Base-by-base conservation (phyloP, 2,329 filamentous ascomycete species). In the Colletotrichum chlorophyti region DNA sequence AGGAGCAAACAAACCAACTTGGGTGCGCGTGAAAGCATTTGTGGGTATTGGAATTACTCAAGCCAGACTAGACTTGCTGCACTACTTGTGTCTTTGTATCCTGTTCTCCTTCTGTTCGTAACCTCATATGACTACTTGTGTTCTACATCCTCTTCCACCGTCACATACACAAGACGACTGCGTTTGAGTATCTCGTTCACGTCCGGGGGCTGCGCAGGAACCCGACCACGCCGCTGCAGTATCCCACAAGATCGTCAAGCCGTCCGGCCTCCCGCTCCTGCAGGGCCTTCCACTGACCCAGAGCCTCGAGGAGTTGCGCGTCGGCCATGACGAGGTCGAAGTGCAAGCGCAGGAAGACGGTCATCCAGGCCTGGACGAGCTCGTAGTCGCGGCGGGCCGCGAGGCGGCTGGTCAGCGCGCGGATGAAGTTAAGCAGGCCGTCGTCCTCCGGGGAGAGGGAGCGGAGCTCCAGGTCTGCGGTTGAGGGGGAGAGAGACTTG, bases 311-410 rank as follows among this genome's bases (percentile, higher is more conserved):
- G 12, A 94, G 72, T 26, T 72, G 67, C 63, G 78, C 75, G 71
- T 68, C 83, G 69, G 76, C 80, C 75, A 77, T 77, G 37, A 84
- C 74, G 32, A 81, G 63, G 63, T 86, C 83, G 62, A 83, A 84
- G 73, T 98, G 94, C 35, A 97, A 77, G 43, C 88, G 85, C 58
- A 99, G 72, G 68, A 98, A 96, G 1, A 98, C 94, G 2, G 90
- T 88, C 93, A 99, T 98, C 94, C 95, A 99, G 0, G 93, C 92
- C 74, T 98, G 93, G 14, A 92, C 90, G 34, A 99, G 82, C 75
- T 99, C 95, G 73, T 96, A 99, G 72, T 98, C 95, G 43, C 84
- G 85, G 63, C 88, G 86, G 47, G 85, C 79, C 38, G 79, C 75
- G 49, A 98, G 77, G 11, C 90, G 82, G 51, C 78, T 81, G 0